These are phyloP conservation scores for Hygrophorus pudorinus DNA, from an alignment of 768 basidiomycete species.

Conservation along the genomic window DNA sequence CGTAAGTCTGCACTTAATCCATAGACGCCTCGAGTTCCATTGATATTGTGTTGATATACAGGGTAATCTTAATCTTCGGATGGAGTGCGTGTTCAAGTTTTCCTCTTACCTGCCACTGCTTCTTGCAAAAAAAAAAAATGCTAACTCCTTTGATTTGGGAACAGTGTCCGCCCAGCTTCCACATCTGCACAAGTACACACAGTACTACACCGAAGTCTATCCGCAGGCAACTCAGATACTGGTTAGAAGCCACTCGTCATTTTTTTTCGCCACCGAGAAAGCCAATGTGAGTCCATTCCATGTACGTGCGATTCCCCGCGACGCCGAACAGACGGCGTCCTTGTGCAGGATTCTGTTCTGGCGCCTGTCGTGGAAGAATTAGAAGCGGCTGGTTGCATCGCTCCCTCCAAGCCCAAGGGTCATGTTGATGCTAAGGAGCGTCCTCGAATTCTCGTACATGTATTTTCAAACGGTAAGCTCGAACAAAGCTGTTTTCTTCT, in stretches of 20 bases:
- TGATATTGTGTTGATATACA: slow-evolving; percentile 8
- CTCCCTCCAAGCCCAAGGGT: slow-evolving; percentile 6
- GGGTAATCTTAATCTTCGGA: slow-evolving; percentile 33
- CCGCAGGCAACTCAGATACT: slow-evolving; percentile 33
- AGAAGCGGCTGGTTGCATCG: slow-evolving; percentile 25
- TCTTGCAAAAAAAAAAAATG: neutral
- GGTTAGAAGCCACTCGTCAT: slow-evolving; percentile 24
- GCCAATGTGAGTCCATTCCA: slow-evolving; percentile 21
- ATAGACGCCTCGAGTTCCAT: neutral
- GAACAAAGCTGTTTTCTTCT: neutral
- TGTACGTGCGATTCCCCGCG: neutral
- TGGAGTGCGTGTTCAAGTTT: slow-evolving; percentile 30
- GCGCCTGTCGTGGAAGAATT: slow-evolving; percentile 27
- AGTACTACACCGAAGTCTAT: slow-evolving; percentile 29
- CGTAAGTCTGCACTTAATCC: neutral
- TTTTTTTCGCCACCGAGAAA: slow-evolving; percentile 24
- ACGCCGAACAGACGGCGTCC: neutral
- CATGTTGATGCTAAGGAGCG: slow-evolving; percentile 4
- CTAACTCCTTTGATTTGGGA: slow-evolving; percentile 7
- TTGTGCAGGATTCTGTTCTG: slow-evolving; percentile 19
- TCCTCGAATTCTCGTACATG: slow-evolving; percentile 32
- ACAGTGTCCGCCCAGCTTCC: slow-evolving; percentile 36
- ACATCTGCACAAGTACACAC: slow-evolving; percentile 37
- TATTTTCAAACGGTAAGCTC: slow-evolving; percentile 37
- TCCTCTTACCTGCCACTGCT: neutral